Conservation (phyloP, 1,139 yeast genomes). For the Lodderomyces metapsilosis region DNA sequence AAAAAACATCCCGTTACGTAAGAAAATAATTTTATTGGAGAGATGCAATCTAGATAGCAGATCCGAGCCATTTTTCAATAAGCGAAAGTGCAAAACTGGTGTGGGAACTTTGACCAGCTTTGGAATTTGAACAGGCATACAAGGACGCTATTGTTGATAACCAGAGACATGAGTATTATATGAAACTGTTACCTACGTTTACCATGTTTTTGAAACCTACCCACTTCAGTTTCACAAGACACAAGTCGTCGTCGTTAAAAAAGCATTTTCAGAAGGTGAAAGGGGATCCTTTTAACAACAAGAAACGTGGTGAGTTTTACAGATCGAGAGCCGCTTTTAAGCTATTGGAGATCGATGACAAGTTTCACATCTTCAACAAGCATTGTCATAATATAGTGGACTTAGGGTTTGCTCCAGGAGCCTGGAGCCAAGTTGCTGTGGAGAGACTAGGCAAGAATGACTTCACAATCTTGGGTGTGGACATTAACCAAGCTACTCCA, state of each 20-base stretch:
- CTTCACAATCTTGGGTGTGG: constrained; percentile 39
- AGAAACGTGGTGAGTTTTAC: constrained; percentile 43
- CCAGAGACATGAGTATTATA: not conserved
- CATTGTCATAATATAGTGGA: constrained; percentile 64
- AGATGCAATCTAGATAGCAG: not conserved
- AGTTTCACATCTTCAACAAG: constrained; percentile 56
- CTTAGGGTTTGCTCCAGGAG: constrained; percentile 55
- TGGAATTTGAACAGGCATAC: too few species aligned
- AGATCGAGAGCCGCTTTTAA: constrained; percentile 92
- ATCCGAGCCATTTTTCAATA: constrained; percentile 1
- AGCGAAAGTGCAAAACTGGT: not conserved
- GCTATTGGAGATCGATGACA: constrained; percentile 65
- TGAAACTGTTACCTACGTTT: not conserved
- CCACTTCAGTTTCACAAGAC: too few species aligned
- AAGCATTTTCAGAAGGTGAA: constrained; percentile 75
- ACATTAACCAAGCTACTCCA: constrained; percentile 37
- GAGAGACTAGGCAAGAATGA: constrained; percentile 20
- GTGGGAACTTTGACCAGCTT: not conserved
- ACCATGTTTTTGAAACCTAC: not conserved
- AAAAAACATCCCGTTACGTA: not conserved
- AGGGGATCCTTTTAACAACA: constrained; percentile 67
- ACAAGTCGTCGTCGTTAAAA: constrained; percentile 34
- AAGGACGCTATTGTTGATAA: too few species aligned
- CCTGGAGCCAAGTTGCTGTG: constrained; percentile 48
- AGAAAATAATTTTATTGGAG: not conserved